A percentile compares a stretch with the other conserved stretches of the same genome.
Evolutionary conservation across 441 rosid genomes (phyloP).

Genomic region (Pelargonium cotyledonis): DNA sequence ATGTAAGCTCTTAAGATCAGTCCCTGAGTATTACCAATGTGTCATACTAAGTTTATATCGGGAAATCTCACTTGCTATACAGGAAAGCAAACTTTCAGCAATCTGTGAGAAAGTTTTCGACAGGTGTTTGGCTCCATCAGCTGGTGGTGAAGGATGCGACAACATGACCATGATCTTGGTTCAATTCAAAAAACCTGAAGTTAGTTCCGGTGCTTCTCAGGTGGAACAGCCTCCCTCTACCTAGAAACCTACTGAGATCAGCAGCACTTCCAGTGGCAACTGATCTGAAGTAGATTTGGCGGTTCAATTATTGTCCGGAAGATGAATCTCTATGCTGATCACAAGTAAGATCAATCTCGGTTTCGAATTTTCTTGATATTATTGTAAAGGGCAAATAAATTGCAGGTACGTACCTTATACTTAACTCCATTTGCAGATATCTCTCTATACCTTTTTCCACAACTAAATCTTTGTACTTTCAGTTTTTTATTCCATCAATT

Average conservation of each 20-base stretch:
- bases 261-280: constrained; percentile 9
- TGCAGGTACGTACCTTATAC: no score
- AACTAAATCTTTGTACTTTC: no score
- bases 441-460: no score
- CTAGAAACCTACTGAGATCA: constrained; percentile 4
- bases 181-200: constrained; percentile 40
- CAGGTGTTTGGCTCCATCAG: constrained; percentile 46
- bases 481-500: no score
- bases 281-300: constrained; percentile 4
- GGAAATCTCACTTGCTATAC: constrained; percentile 9
- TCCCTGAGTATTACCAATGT: constrained; percentile 24
- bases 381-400: not conserved
- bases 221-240: constrained; percentile 6
- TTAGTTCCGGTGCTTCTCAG: constrained; percentile 15
- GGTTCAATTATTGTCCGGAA: not conserved
- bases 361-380: not conserved
- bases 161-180: constrained; percentile 61
- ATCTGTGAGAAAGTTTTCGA: constrained; percentile 55
- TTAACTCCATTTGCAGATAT: no score
- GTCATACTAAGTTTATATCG: not conserved
- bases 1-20: constrained; percentile 22
- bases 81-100: constrained; percentile 45
- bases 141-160: constrained; percentile 61
- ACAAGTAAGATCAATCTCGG: not conserved
- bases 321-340: constrained; percentile 10